Conservation (phyloP, 1,284 basidiomycete species). For the Apiotrichum siamense region DNA sequence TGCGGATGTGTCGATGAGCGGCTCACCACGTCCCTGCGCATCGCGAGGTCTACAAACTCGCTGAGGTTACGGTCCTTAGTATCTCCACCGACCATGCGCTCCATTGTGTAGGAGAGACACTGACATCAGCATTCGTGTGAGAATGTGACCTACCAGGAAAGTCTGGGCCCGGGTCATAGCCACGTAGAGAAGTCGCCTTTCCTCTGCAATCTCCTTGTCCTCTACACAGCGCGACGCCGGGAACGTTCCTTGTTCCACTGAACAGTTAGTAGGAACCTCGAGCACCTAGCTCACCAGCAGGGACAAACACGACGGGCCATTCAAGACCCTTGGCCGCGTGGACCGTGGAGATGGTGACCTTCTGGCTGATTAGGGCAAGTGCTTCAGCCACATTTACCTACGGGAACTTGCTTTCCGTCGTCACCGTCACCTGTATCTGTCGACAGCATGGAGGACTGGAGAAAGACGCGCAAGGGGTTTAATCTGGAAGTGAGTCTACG, state of each 20-base stretch:
- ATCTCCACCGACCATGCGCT: conserved; percentile 43
- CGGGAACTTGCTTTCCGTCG: conserved; percentile 47
- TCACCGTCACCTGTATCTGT: conserved; percentile 66
- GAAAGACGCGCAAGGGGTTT: conserved; percentile 68
- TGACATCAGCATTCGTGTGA: conserved; percentile 9
- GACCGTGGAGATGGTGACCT: conserved; percentile 80
- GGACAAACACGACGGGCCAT: conserved; percentile 63
- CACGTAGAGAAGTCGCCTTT: conserved; percentile 78
- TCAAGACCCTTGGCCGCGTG: conserved; percentile 89
- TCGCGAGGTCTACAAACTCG: conserved; percentile 34
- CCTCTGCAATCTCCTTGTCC: conserved; percentile 68
- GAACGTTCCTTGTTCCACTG: conserved; percentile 70
- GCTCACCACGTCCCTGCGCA: conserved; percentile 25
- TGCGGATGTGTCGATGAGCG: too few species aligned
- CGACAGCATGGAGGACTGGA: conserved; percentile 77
- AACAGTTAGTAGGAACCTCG: neutral
- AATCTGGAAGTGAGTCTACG: conserved; percentile 43
- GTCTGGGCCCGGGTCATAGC: conserved; percentile 82
- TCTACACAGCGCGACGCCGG: conserved; percentile 63
- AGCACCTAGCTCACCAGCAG: conserved; percentile 29
- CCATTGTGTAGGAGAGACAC: conserved; percentile 38
- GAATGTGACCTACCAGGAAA: conserved; percentile 51
- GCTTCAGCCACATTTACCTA: neutral
- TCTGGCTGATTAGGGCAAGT: conserved; percentile 48
- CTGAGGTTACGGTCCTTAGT: conserved; percentile 38